These are phyloP conservation scores for Mesembryanthemum crystallinum DNA, from an alignment of 148 eudicot species.

Conservation along the genomic window DNA sequence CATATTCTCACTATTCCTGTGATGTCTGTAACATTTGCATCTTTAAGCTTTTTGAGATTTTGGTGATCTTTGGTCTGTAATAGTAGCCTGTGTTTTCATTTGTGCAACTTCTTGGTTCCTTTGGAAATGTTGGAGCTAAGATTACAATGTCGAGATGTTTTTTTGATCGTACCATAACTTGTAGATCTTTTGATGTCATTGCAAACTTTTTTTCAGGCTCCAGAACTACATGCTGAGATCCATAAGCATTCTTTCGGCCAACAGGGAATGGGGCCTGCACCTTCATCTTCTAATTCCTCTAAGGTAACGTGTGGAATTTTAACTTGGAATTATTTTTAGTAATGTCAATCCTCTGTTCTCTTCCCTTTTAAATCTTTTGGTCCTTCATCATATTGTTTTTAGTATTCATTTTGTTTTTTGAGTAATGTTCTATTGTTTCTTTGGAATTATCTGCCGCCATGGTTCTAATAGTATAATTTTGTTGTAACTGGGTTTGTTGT, in stretches of 20 bases:
- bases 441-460: not conserved
- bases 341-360: not conserved
- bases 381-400: no score
- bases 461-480: no score
- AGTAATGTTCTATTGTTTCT: not conserved
- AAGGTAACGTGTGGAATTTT: slow-evolving; percentile 22
- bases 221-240: slow-evolving; percentile 40
- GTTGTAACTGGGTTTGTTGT: no score
- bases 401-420: no score
- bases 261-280: slow-evolving; percentile 23
- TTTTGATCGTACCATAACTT: not conserved
- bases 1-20: no score
- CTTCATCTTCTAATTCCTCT: slow-evolving; percentile 27
- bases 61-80: not conserved
- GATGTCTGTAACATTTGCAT: not conserved
- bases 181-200: slow-evolving; percentile 6
- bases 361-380: not conserved
- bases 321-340: not conserved
- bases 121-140: not conserved
- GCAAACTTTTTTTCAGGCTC: slow-evolving; percentile 26
- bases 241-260: slow-evolving; percentile 28
- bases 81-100: not conserved
- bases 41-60: not conserved
- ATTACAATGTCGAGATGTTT: not conserved
- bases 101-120: not conserved